Evolutionary conservation across 208 protist species (phyloP).

Genomic region (Wallacemonas sp.): DNA sequence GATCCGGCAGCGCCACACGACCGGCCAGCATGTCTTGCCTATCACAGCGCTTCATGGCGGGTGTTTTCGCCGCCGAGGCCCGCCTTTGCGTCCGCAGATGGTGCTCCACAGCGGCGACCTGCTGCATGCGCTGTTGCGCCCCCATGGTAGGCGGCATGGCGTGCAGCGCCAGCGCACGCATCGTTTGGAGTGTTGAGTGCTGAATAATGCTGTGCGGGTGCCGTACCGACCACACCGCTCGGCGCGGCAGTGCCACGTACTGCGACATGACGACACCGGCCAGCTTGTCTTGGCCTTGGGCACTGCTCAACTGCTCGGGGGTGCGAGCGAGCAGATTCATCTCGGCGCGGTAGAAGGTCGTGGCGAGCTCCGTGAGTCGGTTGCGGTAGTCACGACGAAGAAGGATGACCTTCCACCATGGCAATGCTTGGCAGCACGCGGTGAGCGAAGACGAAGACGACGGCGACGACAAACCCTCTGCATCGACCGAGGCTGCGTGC

Average conservation of each 20-base stretch:
- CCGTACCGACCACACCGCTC: constrained; percentile 26
- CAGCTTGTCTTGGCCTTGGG: constrained; percentile 13
- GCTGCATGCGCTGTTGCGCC: constrained; percentile 11
- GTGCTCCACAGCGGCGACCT: constrained; percentile 29
- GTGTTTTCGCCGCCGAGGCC: constrained; percentile 10
- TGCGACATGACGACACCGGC: constrained; percentile 43
- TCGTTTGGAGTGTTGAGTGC: constrained; percentile 30
- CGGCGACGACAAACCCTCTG: too few species aligned
- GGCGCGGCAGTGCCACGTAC: constrained; percentile 38
- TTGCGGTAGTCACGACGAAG: constrained; percentile 49
- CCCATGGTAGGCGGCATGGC: constrained; percentile 26
- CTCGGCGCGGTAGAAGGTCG: constrained; percentile 50
- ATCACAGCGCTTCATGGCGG: constrained; percentile 7
- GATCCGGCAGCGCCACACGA: constrained; percentile 2
- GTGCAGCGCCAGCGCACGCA: constrained; percentile 32
- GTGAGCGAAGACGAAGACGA: neutral
- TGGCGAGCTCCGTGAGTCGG: constrained; percentile 44
- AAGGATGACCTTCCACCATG: constrained; percentile 82
- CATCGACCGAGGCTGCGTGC: too few species aligned
- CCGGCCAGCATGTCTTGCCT: constrained; percentile 1
- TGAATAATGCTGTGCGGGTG: constrained; percentile 52
- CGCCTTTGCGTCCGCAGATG: constrained; percentile 28
- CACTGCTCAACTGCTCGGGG: constrained; percentile 41
- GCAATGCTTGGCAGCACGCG: constrained; percentile 17
- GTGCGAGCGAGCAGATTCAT: constrained; percentile 32